phyloP scores from a whole-genome alignment of 139 green algal species.

The Zygnema circumcarinatum region DNA sequence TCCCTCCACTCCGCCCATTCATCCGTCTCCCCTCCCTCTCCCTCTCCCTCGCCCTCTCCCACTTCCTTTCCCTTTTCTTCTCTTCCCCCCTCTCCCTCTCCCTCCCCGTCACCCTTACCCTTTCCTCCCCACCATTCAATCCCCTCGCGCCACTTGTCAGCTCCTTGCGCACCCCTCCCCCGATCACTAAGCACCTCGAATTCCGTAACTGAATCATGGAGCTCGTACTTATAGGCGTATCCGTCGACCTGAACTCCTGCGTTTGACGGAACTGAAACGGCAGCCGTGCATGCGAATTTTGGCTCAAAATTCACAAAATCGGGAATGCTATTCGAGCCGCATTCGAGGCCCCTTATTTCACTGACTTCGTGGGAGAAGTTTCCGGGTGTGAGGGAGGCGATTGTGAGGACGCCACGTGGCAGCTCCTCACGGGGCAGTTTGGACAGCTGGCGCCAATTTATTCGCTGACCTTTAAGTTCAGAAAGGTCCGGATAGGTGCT shows the following conservation, averaged over 20 bases:
- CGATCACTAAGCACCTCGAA: slow-evolving; percentile 8
- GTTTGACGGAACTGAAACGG: background rate
- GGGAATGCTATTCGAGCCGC: background rate
- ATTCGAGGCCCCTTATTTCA: background rate
- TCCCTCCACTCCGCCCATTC: too few relatives aligned
- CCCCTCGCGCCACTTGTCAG: slow-evolving; percentile 14
- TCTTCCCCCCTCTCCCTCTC: background rate
- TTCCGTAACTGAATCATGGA: background rate
- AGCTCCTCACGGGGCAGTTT: background rate
- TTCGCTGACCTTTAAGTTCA: background rate
- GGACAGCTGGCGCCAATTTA: background rate
- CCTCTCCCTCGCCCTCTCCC: background rate
- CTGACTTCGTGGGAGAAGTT: background rate
- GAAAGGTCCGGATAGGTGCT: background rate
- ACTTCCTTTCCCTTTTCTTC: slow-evolving; percentile 2
- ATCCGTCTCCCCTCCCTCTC: too few relatives aligned
- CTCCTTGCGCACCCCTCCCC: background rate
- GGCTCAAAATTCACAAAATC: slow-evolving; percentile 2
- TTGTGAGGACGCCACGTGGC: background rate
- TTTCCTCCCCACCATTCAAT: slow-evolving; percentile 11
- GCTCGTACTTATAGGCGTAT: background rate
- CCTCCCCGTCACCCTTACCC: background rate
- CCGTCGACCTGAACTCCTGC: background rate
- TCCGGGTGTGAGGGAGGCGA: slow-evolving; percentile 11
- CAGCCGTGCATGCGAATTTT: background rate